Evolutionary conservation across 192 early-diverging fungal genomes (phyloP), one percentile per base, ranked within the genome.

Genomic region (Dissophora ornata): DNA sequence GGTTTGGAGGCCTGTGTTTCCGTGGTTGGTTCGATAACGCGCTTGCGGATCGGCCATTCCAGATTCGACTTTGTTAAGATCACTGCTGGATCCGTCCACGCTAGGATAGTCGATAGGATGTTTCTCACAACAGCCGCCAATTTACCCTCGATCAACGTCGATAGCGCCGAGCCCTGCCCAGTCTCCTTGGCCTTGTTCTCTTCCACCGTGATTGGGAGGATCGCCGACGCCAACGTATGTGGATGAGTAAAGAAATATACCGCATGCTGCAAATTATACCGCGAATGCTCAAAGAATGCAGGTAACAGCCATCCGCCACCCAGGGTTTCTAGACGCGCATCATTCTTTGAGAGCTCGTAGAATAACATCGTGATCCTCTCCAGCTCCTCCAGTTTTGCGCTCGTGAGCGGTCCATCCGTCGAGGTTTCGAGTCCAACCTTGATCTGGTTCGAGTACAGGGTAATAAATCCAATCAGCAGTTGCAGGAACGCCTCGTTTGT

Each of bases 281-380:
- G 30, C 3, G 58, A 80, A 18, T 48, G 51, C 24, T 77, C 73
- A 42, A 77, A 57, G 62, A 81, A 84, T 28, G 78, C 68, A 29
- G 38, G 47, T 32, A 69, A 34, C 6, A 74, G 13, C 30, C 71
- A 69, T 0, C 48, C 66, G 18, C 44, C 68, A 24, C 64, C 63
- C n/a, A 71, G 28, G 5, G 48, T 13, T 30, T 70, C 67, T 6
- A 66, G 42, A 24, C 70, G 61, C 26, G 21, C 38, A 42, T 79
- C 67, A 67, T 81, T 52, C 28, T 83, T 77, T 1, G 86, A 69
- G 15, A 88, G 58, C 25, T 82, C 62, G 51, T 82, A 84, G 30
- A 88, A 79, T 40, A 88, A 57, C 70, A 83, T 83, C 19, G 81
- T 84, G 16, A 81, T 84, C 18, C 82, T 46, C 48, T 86, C 81